phyloP scores from a whole-genome alignment of 495 filamentous ascomycete genomes.

The Stereocaulon alpinum region DNA sequence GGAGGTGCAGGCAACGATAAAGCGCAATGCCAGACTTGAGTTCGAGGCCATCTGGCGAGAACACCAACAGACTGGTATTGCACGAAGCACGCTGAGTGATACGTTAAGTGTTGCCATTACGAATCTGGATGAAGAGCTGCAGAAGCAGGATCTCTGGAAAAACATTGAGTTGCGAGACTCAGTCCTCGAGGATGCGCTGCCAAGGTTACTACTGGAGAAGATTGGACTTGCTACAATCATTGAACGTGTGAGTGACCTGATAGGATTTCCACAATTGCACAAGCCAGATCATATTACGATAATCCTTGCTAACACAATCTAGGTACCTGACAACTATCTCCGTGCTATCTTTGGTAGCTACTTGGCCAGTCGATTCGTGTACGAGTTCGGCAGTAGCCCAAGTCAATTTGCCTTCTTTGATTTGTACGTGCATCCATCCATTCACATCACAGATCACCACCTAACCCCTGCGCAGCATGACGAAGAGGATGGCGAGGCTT shows the following conservation, averaged over 20 bases:
- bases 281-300: not conserved
- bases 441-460: not conserved
- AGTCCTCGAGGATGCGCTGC: conserved; percentile 78
- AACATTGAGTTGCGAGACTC: conserved; percentile 65
- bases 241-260: conserved; percentile 46
- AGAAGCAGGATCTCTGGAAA: conserved; percentile 84
- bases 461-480: conserved; percentile 38
- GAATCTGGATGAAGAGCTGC: conserved; percentile 86
- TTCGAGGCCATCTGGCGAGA: conserved; percentile 98
- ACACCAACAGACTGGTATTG: conserved; percentile 65
- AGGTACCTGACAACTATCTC: conserved; percentile 88
- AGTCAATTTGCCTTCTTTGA: conserved; percentile 98
- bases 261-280: not conserved
- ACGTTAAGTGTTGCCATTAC: conserved; percentile 85
- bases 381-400: conserved; percentile 81
- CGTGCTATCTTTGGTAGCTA: conserved; percentile 93
- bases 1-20: conserved; percentile 79
- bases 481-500: conserved; percentile 35
- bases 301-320: conserved; percentile 21
- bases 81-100: conserved; percentile 78
- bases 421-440: conserved; percentile 55
- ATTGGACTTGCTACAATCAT: conserved; percentile 85
- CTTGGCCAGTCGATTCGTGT: conserved; percentile 89
- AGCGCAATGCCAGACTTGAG: conserved; percentile 80
- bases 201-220: conserved; percentile 72